These are phyloP conservation scores for Dactylellina haptotyla DNA, from an alignment of 2,329 filamentous ascomycete species.

Conservation along the genomic window DNA sequence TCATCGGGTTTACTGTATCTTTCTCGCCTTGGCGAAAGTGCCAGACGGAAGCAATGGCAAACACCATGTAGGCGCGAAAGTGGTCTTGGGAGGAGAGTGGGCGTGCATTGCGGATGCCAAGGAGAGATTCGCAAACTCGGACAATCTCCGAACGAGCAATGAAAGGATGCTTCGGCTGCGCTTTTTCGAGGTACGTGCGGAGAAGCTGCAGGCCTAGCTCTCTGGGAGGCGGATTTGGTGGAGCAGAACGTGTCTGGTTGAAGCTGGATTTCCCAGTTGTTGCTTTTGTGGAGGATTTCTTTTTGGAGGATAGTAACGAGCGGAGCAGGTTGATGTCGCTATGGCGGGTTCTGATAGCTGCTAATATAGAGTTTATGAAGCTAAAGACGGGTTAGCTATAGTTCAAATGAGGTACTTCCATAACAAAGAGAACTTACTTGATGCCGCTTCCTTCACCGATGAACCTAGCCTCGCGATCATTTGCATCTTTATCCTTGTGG, in stretches of 20 bases:
- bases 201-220: constrained; percentile 52
- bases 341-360: constrained; percentile 48
- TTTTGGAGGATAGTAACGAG: constrained; percentile 48
- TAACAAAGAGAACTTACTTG: constrained; percentile 23
- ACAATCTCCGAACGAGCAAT: constrained; percentile 51
- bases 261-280: constrained; percentile 41
- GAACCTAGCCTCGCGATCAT: constrained; percentile 48
- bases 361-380: constrained; percentile 50
- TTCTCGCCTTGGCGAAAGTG: constrained; percentile 52
- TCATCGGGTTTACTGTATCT: constrained; percentile 53
- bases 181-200: constrained; percentile 49
- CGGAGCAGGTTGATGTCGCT: constrained; percentile 52
- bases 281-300: constrained; percentile 40
- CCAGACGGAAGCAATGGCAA: constrained; percentile 49
- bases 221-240: constrained; percentile 44
- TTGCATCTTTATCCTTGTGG: constrained; percentile 49
- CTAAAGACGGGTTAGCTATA: constrained; percentile 28
- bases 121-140: constrained; percentile 47
- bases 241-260: constrained; percentile 40
- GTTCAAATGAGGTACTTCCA: neutral
- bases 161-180: constrained; percentile 52
- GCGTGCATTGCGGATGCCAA: constrained; percentile 50
- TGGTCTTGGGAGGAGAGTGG: constrained; percentile 48
- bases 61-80: constrained; percentile 52
- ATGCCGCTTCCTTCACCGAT: constrained; percentile 53